phyloP scores from a whole-genome alignment of 768 basidiomycete genomes.

The Hysterangium stoloniferum region DNA sequence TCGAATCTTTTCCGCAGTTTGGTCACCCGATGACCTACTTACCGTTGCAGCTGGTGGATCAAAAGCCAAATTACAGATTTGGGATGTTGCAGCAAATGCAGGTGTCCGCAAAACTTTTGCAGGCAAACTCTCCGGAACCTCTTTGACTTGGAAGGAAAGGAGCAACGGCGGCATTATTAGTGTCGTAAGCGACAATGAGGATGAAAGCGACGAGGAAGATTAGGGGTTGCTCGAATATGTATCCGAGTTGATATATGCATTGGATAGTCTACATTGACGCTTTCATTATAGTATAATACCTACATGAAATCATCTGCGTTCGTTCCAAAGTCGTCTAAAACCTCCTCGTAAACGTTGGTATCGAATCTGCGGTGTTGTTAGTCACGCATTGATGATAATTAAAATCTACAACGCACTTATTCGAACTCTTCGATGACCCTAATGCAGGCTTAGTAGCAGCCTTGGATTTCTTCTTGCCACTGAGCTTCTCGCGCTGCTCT shows the following conservation, averaged over 20 bases:
- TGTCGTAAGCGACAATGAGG: conserved; percentile 59
- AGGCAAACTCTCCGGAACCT: conserved; percentile 65
- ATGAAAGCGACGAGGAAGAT: conserved; percentile 27
- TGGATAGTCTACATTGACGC: neutral
- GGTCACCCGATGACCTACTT: conserved; percentile 91
- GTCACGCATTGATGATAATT: neutral
- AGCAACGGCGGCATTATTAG: conserved; percentile 60
- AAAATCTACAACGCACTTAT: conserved; percentile 51
- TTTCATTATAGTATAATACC: conserved; percentile 13
- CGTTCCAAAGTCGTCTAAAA: conserved; percentile 79
- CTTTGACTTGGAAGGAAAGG: conserved; percentile 52
- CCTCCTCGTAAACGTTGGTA: conserved; percentile 77
- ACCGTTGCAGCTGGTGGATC: conserved; percentile 93
- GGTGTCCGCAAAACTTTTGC: conserved; percentile 81
- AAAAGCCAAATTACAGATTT: conserved; percentile 88
- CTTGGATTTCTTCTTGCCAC: conserved; percentile 87
- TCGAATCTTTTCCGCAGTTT: conserved; percentile 88
- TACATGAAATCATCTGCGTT: conserved; percentile 88
- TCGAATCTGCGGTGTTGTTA: conserved; percentile 48
- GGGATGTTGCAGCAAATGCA: conserved; percentile 84
- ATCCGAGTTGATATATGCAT: conserved; percentile 1
- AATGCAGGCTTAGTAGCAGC: conserved; percentile 62
- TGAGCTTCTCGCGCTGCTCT: conserved; percentile 76
- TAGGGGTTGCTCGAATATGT: conserved; percentile 5
- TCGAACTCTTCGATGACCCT: conserved; percentile 61